Conservation (phyloP, 208 protist genomes). For the Wallacemonas sp. region DNA sequence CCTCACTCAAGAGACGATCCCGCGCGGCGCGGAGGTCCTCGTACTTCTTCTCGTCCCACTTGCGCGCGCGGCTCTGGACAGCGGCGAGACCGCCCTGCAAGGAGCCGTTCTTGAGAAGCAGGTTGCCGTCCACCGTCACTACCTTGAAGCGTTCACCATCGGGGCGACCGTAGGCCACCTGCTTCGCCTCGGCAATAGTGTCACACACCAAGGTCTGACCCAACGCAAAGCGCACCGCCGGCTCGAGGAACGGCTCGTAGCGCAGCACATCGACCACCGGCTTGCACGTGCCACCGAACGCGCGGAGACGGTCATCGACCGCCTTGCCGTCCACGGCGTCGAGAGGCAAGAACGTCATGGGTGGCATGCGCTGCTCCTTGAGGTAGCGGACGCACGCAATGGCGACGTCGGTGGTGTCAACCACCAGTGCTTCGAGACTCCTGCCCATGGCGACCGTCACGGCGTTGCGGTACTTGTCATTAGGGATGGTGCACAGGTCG, state of each 20-base stretch:
- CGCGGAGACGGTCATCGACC: slow-evolving; percentile 90
- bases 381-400: slow-evolving; percentile 96
- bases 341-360: slow-evolving; percentile 96
- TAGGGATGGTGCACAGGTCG: slow-evolving; percentile 93
- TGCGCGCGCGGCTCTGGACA: slow-evolving; percentile 79
- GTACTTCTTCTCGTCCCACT: slow-evolving; percentile 94
- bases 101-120: slow-evolving; percentile 94
- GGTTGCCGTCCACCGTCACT: slow-evolving; percentile 95
- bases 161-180: slow-evolving; percentile 75
- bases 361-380: slow-evolving; percentile 92
- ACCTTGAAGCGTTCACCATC: slow-evolving; percentile 86
- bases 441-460: slow-evolving; percentile 96
- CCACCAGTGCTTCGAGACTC: slow-evolving; percentile 96
- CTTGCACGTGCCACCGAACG: slow-evolving; percentile 89
- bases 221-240: slow-evolving; percentile 93
- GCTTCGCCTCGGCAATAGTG: slow-evolving; percentile 87
- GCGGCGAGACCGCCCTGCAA: slow-evolving; percentile 93
- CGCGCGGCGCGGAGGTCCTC: slow-evolving; percentile 67
- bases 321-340: slow-evolving; percentile 86
- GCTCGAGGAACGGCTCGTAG: slow-evolving; percentile 81
- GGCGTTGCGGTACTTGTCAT: slow-evolving; percentile 91
- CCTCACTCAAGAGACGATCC: slow-evolving; percentile 69
- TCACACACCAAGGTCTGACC: slow-evolving; percentile 97
- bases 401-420: slow-evolving; percentile 92
- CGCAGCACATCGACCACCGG: slow-evolving; percentile 94